Evolutionary conservation across 2,329 filamentous ascomycete genomes (phyloP).

Genomic region (Fusarium coffeatum): DNA sequence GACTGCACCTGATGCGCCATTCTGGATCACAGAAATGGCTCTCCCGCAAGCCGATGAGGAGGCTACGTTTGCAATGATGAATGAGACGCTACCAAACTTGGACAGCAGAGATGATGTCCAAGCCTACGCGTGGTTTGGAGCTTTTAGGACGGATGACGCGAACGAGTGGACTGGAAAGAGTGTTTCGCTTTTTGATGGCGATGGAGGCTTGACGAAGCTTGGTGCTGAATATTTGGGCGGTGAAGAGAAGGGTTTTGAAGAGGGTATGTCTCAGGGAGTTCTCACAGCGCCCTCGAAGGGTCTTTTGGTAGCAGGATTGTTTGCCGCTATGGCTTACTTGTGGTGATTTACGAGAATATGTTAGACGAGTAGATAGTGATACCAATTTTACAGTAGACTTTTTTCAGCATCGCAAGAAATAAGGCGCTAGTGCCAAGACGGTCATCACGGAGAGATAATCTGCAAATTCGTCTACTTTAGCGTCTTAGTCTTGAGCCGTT

Average conservation of each 20-base stretch:
- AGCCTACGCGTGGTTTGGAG: constrained; percentile 57
- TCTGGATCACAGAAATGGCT: constrained; percentile 58
- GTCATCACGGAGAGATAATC: neutral
- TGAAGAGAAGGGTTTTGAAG: constrained; percentile 52
- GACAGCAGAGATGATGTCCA: constrained; percentile 51
- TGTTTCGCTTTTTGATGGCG: constrained; percentile 52
- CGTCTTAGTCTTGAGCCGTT: rapidly evolving
- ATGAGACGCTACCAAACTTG: constrained; percentile 52
- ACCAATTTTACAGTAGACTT: constrained; percentile 6
- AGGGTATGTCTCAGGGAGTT: constrained; percentile 45
- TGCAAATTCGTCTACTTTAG: neutral
- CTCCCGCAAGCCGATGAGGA: constrained; percentile 51
- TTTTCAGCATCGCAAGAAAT: neutral
- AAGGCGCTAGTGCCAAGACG: neutral
- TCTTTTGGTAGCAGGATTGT: neutral
- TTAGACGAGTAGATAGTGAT: constrained; percentile 23
- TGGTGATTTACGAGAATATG: constrained; percentile 9
- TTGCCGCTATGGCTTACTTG: neutral
- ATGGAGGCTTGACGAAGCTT: constrained; percentile 54
- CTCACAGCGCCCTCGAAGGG: neutral
- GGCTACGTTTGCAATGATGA: constrained; percentile 55
- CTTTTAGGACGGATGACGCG: constrained; percentile 52
- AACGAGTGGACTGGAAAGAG: constrained; percentile 55
- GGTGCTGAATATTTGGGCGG: constrained; percentile 56
- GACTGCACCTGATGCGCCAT: constrained; percentile 32